These are phyloP conservation scores for Scorias spongiosa DNA, from an alignment of 2,329 filamentous ascomycete species.

Conservation along the genomic window DNA sequence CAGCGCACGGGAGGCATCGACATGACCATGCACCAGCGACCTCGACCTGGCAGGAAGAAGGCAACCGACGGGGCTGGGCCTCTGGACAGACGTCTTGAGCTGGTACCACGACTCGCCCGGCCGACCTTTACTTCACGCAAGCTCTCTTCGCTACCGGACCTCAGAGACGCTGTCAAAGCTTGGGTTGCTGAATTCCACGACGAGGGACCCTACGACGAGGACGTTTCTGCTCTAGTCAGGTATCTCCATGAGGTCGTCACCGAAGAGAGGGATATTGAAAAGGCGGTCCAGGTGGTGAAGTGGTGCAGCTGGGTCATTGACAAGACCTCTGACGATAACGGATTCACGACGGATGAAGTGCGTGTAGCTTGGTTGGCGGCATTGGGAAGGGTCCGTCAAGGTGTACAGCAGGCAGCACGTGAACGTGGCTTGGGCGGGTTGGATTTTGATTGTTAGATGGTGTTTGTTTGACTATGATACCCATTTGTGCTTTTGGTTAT, in stretches of 20 bases:
- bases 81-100: constrained; percentile 25
- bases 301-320: constrained; percentile 40
- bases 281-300: constrained; percentile 52
- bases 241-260: constrained; percentile 58
- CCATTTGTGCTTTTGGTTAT: not conserved
- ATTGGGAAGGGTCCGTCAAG: constrained; percentile 25
- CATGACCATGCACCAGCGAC: constrained; percentile 15
- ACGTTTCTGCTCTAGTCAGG: constrained; percentile 57
- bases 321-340: constrained; percentile 4
- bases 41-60: constrained; percentile 4
- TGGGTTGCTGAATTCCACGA: constrained; percentile 61
- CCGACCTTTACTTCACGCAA: constrained; percentile 49
- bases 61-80: constrained; percentile 9
- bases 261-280: constrained; percentile 62
- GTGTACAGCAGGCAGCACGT: constrained; percentile 27
- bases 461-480: not conserved
- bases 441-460: constrained; percentile 19
- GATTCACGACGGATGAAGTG: constrained; percentile 1
- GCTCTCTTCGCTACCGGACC: constrained; percentile 41
- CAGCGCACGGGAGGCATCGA: constrained; percentile 33
- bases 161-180: constrained; percentile 56
- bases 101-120: constrained; percentile 35
- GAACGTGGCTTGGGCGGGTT: constrained; percentile 32
- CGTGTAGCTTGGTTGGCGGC: constrained; percentile 21
- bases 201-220: constrained; percentile 64